Percentiles rank a stretch among this genome's conserved stretches.
These are phyloP conservation scores for Raffaelea albimanens DNA, from an alignment of 2,329 filamentous ascomycete genomes.

Conservation along the genomic window DNA sequence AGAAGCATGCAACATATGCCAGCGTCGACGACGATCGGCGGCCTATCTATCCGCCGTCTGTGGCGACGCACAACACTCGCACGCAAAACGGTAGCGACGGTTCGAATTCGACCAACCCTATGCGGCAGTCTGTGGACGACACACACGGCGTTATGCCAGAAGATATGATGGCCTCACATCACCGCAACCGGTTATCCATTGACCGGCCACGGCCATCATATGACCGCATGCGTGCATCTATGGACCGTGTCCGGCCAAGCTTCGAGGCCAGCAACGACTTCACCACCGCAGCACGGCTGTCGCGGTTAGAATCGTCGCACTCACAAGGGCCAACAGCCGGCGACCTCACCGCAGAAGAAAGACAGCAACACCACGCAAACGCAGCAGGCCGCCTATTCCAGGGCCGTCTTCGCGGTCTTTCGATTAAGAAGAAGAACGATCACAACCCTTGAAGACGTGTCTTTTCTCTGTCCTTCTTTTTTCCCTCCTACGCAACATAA, in stretches of 20 bases:
- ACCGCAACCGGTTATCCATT: constrained; percentile 31
- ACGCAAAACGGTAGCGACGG: constrained; percentile 91
- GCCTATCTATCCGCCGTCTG: constrained; percentile 88
- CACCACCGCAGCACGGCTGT: constrained; percentile 77
- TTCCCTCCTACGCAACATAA: not conserved
- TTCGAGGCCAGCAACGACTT: constrained; percentile 88
- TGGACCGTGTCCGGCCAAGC: constrained; percentile 74
- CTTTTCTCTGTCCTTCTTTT: not conserved
- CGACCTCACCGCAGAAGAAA: not conserved
- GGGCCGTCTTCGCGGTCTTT: constrained; percentile 17
- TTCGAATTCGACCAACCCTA: constrained; percentile 52
- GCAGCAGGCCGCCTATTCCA: constrained; percentile 12
- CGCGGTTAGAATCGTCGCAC: constrained; percentile 68
- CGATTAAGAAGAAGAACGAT: constrained; percentile 14
- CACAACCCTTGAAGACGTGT: not conserved
- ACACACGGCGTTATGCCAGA: constrained; percentile 53
- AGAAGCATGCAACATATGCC: constrained; percentile 46
- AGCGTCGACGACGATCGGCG: constrained; percentile 78
- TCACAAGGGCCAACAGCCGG: constrained; percentile 22
- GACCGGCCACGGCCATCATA: constrained; percentile 74
- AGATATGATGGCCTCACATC: constrained; percentile 7
- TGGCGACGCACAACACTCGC: constrained; percentile 75
- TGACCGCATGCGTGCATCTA: constrained; percentile 75
- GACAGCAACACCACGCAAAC: not conserved
- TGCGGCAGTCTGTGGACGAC: constrained; percentile 35